Evolutionary conservation across 768 basidiomycete species (phyloP).

Genomic region (Antrodiella citrinella): DNA sequence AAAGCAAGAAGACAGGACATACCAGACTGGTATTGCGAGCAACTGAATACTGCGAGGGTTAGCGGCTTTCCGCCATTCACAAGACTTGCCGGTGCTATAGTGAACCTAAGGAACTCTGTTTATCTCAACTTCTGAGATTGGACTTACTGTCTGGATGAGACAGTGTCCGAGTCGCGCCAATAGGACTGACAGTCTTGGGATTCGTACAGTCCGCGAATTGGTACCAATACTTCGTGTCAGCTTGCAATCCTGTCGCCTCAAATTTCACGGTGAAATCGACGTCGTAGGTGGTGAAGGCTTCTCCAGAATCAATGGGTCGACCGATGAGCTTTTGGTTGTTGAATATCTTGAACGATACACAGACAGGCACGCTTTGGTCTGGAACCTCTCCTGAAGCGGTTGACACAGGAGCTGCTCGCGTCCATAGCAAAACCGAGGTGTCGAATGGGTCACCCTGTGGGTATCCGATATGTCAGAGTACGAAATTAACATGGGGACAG

Average conservation of each 20-base stretch:
- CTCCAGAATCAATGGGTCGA: conserved; percentile 31
- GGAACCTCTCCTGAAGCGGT: conserved; percentile 25
- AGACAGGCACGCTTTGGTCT: conserved; percentile 44
- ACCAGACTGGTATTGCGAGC: conserved; percentile 47
- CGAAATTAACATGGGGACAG: conserved; percentile 8
- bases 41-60: conserved; percentile 51
- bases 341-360: conserved; percentile 39
- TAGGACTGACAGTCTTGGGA: conserved; percentile 31
- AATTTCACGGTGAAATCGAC: conserved; percentile 57
- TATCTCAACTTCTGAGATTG: too few species aligned
- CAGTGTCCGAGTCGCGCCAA: conserved; percentile 46
- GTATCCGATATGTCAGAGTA: background rate
- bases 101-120: too few species aligned
- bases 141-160: conserved; percentile 37
- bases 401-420: conserved; percentile 35
- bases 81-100: conserved; percentile 34
- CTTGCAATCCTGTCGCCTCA: conserved; percentile 39
- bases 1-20: conserved; percentile 3
- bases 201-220: conserved; percentile 49
- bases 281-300: conserved; percentile 48
- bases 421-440: conserved; percentile 49
- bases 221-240: conserved; percentile 50
- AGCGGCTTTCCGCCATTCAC: conserved; percentile 48
- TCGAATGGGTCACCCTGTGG: conserved; percentile 46
- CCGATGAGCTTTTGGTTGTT: conserved; percentile 28